Evolutionary conservation across 2,329 filamentous ascomycete species (phyloP), one percentile per base, ranked within the genome.

Genomic region (Colletotrichum lini): DNA sequence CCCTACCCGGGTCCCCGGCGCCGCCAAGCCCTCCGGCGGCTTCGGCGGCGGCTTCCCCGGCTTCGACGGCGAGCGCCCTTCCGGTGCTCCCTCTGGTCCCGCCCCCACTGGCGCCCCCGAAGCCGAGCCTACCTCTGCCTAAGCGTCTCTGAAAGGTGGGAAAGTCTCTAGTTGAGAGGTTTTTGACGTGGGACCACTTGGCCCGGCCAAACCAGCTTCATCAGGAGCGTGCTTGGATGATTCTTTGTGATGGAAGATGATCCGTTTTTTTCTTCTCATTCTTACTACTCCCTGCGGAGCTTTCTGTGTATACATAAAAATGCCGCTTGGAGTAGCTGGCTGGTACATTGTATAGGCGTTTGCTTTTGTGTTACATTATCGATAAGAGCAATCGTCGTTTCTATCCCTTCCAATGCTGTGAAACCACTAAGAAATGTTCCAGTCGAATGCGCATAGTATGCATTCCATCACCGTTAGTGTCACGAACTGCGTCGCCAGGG

Each of bases 221-320:
- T 58, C 53, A 21, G 40, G 63, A 61, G 63, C 63, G 58, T 71
- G 58, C 35, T 68, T 59, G 65, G 40, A 67, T 57, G 66, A 65
- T 38, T 60, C 18, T 47, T 54, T 9, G 58, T 59, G 65, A 59
- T 68, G 53, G 52, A 69, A 50, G 58, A 64, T 58, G 35, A 38
- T 38, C 35, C 2, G 7, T 9, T 35, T 9, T 38, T 10, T 26
- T 45, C 13, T 64, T 54, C 52, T 53, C 10, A 26, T 70, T 68
- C 40, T 68, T 50, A 63, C 58, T 59, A 59, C 58, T 56, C 45
- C 47, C 23, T 9, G 62, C 49, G 58, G 53, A 64, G 45, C 58
- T 64, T 71, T 71, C 65, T 42, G 12, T 64, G 65, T 71, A 71
- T 26, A 70, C 63, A 71, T 63, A 68, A 26, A n/a, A 54, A 71